Evolutionary conservation across 108 stramenopile species (phyloP), one percentile per base, ranked within the genome.

Genomic region (Schizochytrium sp.): DNA sequence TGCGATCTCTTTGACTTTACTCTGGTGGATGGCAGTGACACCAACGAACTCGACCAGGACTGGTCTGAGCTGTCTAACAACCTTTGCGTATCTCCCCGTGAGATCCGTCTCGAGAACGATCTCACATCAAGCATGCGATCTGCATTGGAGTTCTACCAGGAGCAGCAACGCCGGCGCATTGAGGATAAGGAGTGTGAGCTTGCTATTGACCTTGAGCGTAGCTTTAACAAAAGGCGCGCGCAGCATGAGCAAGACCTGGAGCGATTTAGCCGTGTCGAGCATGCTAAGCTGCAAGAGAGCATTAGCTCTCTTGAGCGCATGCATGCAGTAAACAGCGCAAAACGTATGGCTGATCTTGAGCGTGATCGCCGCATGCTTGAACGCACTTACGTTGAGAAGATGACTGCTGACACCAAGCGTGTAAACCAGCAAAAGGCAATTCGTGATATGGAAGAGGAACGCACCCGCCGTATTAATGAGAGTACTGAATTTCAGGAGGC

Each of bases 111-210:
- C 64, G 64, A 69, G 28, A 15, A 15, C 2, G 28, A 28, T 44
- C 40, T 69, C 28, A 28, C 64, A 44, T 44, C 64, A 0, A 69
- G 44, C 28, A 7, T 69, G 64, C 64, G 64, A 8, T 69, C 64
- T 7, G 2, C 64, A 15, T 44, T 69, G 42, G 64, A 3, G 7
- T 69, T 69, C 28, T 69, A 69, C 2, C 64, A 15, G 64, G 64
- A 69, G 64, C 64, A 69, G 64, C 64, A 69, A 44, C 64, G 64
- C 64, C 64, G 64, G 10, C 64, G 64, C 44, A 69, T 69, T 44
- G 64, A 69, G 64, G 64, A 38, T 44, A 69, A 69, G 64, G 64
- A 69, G 28, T 38, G 2, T 15, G 64, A 69, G 64, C 7, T 69
- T 44, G 64, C 64, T 3, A 15, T 7, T 7, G 15, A 15, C 19